These are phyloP conservation scores for Millerago galiae DNA, from an alignment of 805 yeast genomes.

Conservation along the genomic window DNA sequence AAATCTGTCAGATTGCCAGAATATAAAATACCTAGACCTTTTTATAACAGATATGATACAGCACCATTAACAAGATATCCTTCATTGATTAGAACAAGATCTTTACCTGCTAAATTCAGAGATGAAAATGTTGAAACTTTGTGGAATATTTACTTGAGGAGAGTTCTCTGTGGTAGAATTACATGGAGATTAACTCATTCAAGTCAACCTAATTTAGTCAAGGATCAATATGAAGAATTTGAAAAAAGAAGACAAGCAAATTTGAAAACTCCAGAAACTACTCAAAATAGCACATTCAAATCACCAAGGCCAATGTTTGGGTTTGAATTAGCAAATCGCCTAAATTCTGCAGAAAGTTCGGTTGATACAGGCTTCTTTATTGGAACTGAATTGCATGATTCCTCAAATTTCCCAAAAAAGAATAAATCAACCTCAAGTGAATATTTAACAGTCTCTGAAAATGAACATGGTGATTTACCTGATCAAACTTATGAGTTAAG, in stretches of 20 bases:
- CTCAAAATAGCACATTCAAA: background rate
- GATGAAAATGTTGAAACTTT: constrained; percentile 15
- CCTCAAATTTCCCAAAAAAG: constrained; percentile 3
- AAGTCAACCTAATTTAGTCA: background rate
- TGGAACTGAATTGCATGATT: constrained; percentile 6
- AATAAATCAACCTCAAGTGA: constrained; percentile 2
- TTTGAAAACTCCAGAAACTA: background rate
- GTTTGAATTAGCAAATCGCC: background rate
- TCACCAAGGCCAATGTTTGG: background rate
- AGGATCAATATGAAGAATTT: constrained; percentile 3
- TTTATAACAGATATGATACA: constrained; percentile 12
- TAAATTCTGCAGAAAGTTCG: constrained; percentile 9
- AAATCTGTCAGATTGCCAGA: constrained; percentile 4
- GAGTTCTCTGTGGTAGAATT: constrained; percentile 28
- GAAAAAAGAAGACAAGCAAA: constrained; percentile 3
- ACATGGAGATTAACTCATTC: constrained; percentile 24
- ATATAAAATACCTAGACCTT: constrained; percentile 11
- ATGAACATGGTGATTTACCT: background rate
- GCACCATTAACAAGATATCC: constrained; percentile 8
- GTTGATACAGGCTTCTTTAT: constrained; percentile 21
- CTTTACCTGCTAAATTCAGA: constrained; percentile 15
- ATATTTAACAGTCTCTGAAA: background rate
- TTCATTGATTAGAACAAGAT: constrained; percentile 13
- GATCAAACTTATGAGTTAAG: background rate
- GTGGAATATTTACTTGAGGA: constrained; percentile 29